Evolutionary conservation across 441 rosid genomes (phyloP).

Genomic region (Rhodomyrtus psidioides): DNA sequence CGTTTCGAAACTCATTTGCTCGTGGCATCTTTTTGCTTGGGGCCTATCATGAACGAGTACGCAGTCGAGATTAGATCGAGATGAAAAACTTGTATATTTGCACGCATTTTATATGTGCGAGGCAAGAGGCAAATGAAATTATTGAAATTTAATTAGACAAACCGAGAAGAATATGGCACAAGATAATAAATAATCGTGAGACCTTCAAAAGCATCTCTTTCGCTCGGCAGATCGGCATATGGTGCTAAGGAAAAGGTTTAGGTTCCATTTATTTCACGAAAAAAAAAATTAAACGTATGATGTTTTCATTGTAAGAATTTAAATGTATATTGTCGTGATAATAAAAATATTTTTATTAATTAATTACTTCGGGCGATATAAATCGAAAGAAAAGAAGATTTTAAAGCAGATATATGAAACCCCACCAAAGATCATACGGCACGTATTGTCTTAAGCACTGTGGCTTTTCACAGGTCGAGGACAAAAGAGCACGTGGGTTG

Average conservation of each 20-base stretch:
- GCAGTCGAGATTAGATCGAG: too few species aligned
- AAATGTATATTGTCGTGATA: too few species aligned
- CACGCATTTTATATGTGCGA: not conserved
- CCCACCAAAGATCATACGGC: not conserved
- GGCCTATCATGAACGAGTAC: not conserved
- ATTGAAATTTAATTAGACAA: not conserved
- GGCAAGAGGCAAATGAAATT: not conserved
- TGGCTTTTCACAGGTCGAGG: not conserved
- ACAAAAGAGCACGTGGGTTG: not conserved
- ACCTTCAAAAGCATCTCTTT: not conserved
- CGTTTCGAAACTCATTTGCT: not conserved
- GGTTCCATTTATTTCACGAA: fast-evolving
- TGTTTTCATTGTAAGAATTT: too few species aligned
- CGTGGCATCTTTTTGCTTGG: not conserved
- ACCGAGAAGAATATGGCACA: not conserved
- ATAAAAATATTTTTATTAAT: too few species aligned
- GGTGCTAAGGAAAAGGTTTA: not conserved
- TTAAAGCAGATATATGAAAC: not conserved
- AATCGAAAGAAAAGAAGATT: too few species aligned
- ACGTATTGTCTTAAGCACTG: not conserved
- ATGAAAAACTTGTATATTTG: not conserved
- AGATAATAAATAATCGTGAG: not conserved
- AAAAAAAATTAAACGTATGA: too few species aligned
- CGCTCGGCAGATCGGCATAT: not conserved
- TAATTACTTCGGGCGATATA: too few species aligned